Evolutionary conservation across 257 asterid species (phyloP), one percentile per base, ranked within the genome.

Genomic region (Rhazya stricta): DNA sequence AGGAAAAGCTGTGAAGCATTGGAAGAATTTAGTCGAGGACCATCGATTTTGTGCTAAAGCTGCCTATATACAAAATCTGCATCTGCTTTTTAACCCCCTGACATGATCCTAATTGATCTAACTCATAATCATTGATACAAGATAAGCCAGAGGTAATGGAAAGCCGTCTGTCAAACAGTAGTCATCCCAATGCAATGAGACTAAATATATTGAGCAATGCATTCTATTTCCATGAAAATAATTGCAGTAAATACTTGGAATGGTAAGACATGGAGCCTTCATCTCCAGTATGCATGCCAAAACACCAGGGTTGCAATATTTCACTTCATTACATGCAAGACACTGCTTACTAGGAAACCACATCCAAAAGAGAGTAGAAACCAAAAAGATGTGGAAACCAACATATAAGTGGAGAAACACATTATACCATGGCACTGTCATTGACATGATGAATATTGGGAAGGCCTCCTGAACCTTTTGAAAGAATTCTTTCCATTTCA

Each of bases 381-480:
- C 62, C 30, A 50, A 18, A 45, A 19, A 23, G 6, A 15, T 34
- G 42, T 9, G 46, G 12, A 43, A 74, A 63, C 51, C 51, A 32
- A 62, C 10, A 50, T 37, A 63, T 9, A 43, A 60, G 23, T 34
- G 41, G n/a, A 62, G 72, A 51, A 58, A 30, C 29, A 21, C 29
- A 76, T 60, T 69, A 50, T 83, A 92, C 99, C 99, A 92, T 92
- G 53, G 84, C 73, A 72, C 88, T 43, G 77, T 94, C 99, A 74
- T 90, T 80, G 73, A 94, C 87, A 81, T 90, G 99, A 87, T 94
- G 99, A 78, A 92, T 82, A 79, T 84, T 92, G 72, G 97, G 87
- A 81, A 85, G 89, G 76, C 96, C 93, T 77, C 81, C 84, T 76
- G 87, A 79, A 79, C 96, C 95, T 85, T 92, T 81, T 69, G 82